Conservation (phyloP, 345 rosid genomes). For the Arabidopsis suecica region DNA sequence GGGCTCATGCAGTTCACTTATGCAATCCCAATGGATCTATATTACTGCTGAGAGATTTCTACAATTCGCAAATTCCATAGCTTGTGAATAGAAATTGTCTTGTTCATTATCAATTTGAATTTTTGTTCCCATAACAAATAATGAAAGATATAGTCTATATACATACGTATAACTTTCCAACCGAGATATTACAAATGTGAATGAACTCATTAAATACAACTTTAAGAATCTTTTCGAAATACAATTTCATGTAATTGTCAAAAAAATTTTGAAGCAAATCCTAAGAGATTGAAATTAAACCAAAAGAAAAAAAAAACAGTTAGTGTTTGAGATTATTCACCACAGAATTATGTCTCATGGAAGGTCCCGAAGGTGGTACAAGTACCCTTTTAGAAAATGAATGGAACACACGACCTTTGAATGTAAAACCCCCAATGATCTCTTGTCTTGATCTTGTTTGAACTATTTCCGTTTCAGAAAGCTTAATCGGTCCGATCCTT, state of each 20-base stretch:
- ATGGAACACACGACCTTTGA: constrained; percentile 58
- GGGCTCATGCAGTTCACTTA: not conserved
- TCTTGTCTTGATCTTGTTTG: constrained; percentile 36
- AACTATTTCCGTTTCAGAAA: constrained; percentile 22
- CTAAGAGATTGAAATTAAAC: not conserved
- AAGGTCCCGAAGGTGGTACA: constrained; percentile 88
- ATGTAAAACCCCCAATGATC: constrained; percentile 47
- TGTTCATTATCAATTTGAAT: not conserved
- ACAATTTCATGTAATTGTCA: not conserved
- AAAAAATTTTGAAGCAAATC: not conserved
- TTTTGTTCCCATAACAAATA: not conserved
- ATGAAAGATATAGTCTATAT: not conserved
- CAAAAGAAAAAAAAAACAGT: not conserved
- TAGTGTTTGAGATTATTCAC: constrained; percentile 36
- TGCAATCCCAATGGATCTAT: not conserved
- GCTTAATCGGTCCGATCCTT: constrained; percentile 47
- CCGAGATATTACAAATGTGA: constrained; percentile 29
- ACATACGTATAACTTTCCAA: constrained; percentile 5
- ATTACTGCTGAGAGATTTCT: no score
- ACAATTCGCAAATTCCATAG: not conserved
- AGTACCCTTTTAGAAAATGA: constrained; percentile 67
- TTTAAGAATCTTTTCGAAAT: constrained; percentile 25
- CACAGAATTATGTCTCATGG: constrained; percentile 68
- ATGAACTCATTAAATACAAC: constrained; percentile 18
- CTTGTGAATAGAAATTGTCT: not conserved